A percentile compares a stretch with the other conserved stretches of the same genome.
Conservation (phyloP, 1,284 basidiomycete genomes). For the Dichomitus squalens region DNA sequence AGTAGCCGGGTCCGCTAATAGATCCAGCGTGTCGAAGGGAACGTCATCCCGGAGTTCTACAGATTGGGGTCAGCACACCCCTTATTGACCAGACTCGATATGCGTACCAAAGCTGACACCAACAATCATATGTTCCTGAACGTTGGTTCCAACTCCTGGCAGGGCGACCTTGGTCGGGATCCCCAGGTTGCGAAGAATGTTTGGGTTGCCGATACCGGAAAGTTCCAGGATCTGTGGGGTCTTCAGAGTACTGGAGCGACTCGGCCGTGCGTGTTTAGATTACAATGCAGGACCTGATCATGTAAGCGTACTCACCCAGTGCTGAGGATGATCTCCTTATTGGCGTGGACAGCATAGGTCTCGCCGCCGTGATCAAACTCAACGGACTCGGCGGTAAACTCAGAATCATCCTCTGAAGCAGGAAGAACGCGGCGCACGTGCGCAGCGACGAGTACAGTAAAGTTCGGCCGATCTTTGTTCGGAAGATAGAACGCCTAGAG, state of each 20-base stretch:
- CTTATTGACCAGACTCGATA: neutral
- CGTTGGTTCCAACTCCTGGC: constrained; percentile 52
- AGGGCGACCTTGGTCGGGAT: constrained; percentile 43
- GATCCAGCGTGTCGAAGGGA: constrained; percentile 32
- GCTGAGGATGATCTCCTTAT: constrained; percentile 43
- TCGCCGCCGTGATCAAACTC: constrained; percentile 70
- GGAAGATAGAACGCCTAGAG: constrained; percentile 33
- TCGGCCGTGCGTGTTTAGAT: neutral
- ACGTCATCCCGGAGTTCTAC: constrained; percentile 35
- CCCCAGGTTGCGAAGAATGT: constrained; percentile 41
- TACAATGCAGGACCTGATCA: neutral
- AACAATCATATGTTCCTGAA: constrained; percentile 47
- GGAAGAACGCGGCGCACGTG: constrained; percentile 21
- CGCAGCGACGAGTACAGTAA: constrained; percentile 26
- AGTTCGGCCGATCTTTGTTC: constrained; percentile 29
- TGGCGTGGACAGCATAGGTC: constrained; percentile 43
- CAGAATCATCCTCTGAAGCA: constrained; percentile 84
- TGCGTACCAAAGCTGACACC: constrained; percentile 31
- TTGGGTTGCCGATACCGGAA: constrained; percentile 49
- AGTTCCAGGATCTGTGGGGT: constrained; percentile 51
- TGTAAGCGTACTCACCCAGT: constrained; percentile 34
- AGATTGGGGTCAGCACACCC: neutral
- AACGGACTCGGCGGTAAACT: constrained; percentile 94
- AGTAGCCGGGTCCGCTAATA: constrained; percentile 31
- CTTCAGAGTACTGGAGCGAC: constrained; percentile 36